These are phyloP conservation scores for Zarea fungicola DNA, from an alignment of 2,329 filamentous ascomycete genomes.

Conservation along the genomic window DNA sequence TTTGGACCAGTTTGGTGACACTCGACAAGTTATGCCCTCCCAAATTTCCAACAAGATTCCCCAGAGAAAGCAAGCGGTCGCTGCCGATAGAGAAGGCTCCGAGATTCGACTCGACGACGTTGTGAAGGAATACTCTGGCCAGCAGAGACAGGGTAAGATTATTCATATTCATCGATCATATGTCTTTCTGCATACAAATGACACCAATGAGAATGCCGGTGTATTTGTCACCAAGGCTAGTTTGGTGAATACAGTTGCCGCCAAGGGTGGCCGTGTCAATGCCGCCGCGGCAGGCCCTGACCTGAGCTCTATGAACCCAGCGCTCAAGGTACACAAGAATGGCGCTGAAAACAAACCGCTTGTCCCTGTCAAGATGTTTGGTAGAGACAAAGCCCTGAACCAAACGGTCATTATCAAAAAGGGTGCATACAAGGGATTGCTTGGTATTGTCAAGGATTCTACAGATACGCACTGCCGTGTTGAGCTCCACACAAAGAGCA, in stretches of 20 bases:
- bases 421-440: slow-evolving; percentile 84
- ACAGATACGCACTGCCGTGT: slow-evolving; percentile 82
- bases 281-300: slow-evolving; percentile 62
- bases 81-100: slow-evolving; percentile 86
- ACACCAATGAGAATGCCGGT: slow-evolving; percentile 78
- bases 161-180: slow-evolving; percentile 92
- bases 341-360: slow-evolving; percentile 42
- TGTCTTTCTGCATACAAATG: slow-evolving; percentile 82
- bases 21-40: slow-evolving; percentile 77
- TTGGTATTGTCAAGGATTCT: slow-evolving; percentile 94
- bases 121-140: slow-evolving; percentile 83
- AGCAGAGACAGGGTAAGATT: slow-evolving; percentile 81
- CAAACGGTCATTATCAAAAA: slow-evolving; percentile 87
- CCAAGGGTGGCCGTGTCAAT: slow-evolving; percentile 79
- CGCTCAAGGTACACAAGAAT: slow-evolving; percentile 65
- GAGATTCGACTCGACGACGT: slow-evolving; percentile 91
- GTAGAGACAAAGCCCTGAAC: slow-evolving; percentile 77
- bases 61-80: slow-evolving; percentile 76
- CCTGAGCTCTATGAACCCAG: slow-evolving; percentile 87
- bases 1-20: slow-evolving; percentile 83
- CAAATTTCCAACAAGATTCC: slow-evolving; percentile 88
- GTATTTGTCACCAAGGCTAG: slow-evolving; percentile 83
- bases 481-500: slow-evolving; percentile 91
- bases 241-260: slow-evolving; percentile 86
- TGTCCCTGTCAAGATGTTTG: slow-evolving; percentile 70